Percentiles rank a stretch among this genome's conserved stretches.
phyloP scores from a whole-genome alignment of 345 rosid species.

The Populus tremula region DNA sequence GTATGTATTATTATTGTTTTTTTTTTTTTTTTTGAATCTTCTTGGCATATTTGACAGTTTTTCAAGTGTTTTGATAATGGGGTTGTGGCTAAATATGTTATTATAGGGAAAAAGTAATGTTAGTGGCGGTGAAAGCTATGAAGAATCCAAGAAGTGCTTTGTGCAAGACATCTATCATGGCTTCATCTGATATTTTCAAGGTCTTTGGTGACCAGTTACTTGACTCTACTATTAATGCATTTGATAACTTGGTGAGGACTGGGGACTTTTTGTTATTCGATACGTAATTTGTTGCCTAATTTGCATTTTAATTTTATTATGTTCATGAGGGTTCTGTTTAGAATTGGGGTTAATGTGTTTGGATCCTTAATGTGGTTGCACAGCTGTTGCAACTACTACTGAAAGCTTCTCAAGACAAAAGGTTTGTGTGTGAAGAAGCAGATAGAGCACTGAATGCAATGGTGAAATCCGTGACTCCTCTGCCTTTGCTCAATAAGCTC shows the following conservation, averaged over 20 bases:
- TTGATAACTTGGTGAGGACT: constrained; percentile 15
- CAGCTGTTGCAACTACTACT: constrained; percentile 93
- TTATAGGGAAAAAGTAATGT: constrained; percentile 64
- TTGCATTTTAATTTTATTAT: constrained; percentile 2
- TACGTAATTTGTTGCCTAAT: background rate
- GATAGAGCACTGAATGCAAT: constrained; percentile 73
- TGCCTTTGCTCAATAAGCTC: constrained; percentile 58
- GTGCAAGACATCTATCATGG: constrained; percentile 94
- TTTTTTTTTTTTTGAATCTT: constrained; percentile 1
- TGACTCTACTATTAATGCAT: constrained; percentile 34
- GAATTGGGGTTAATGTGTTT: background rate
- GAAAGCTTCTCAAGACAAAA: constrained; percentile 92
- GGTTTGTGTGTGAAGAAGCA: constrained; percentile 96
- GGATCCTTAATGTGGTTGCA: constrained; percentile 22
- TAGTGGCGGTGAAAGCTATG: constrained; percentile 77
- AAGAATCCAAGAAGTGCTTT: constrained; percentile 98
- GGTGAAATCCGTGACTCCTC: constrained; percentile 72
- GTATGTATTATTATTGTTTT: constrained; percentile 43
- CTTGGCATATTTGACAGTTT: background rate
- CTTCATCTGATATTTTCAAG: constrained; percentile 72
- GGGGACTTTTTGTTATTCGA: constrained; percentile 45
- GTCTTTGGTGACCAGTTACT: constrained; percentile 65
- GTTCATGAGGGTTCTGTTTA: background rate
- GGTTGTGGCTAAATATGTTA: background rate
- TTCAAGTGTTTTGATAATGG: constrained; percentile 9